A percentile compares a stretch with the other conserved stretches of the same genome.
Conservation (phyloP, 1,284 basidiomycete species). For the Bondarzewia mesenterica region DNA sequence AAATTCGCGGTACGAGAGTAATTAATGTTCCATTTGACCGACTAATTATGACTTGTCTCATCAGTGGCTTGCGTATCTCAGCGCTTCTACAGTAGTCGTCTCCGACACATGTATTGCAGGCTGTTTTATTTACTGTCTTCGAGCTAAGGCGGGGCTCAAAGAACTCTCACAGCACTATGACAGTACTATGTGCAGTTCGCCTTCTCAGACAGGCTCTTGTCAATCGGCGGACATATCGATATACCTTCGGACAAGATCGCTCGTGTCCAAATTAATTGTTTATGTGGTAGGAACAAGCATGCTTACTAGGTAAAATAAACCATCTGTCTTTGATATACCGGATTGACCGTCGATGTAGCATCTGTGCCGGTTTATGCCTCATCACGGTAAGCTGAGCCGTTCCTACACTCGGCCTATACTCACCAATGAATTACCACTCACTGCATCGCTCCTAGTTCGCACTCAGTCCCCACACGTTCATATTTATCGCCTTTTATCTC, state of each 20-base stretch:
- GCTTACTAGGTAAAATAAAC: background rate
- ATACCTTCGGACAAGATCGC: background rate
- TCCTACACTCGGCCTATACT: background rate
- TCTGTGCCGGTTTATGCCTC: background rate
- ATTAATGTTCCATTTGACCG: no score
- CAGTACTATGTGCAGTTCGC: no score
- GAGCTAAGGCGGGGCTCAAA: no score
- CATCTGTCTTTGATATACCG: background rate
- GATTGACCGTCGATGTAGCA: background rate
- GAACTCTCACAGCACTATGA: no score
- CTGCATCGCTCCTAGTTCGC: background rate
- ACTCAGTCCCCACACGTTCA: background rate
- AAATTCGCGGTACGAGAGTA: background rate
- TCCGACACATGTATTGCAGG: background rate
- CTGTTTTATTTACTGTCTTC: no score
- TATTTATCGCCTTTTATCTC: background rate
- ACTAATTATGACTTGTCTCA: background rate
- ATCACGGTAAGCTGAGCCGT: background rate
- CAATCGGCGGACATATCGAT: background rate
- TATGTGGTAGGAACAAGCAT: background rate
- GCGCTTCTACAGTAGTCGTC: background rate
- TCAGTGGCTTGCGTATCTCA: background rate
- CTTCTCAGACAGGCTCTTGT: no score
- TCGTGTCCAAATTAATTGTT: background rate
- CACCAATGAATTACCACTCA: background rate